Evolutionary conservation across 202 grass and related monocot genomes (phyloP).

Genomic region (Zoysia matrella): DNA sequence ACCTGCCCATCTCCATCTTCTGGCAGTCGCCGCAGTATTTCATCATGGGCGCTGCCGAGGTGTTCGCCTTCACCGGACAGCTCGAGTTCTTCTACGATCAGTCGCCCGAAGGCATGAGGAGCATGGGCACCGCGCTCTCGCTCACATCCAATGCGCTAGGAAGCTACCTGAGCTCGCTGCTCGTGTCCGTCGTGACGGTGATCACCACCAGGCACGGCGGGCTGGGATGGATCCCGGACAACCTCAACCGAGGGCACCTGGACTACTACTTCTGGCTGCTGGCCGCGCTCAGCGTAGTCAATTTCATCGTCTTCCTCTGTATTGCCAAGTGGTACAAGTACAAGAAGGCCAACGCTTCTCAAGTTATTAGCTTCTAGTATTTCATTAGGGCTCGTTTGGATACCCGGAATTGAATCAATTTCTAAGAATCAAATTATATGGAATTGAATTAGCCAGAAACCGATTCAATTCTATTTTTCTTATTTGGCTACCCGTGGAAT

Average conservation of each 20-base stretch:
- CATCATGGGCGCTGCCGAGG: conserved; percentile 49
- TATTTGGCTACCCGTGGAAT: no score
- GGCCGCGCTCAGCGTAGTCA: conserved; percentile 41
- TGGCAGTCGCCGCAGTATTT: conserved; percentile 73
- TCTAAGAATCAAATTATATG: no score
- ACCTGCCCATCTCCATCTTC: conserved; percentile 57
- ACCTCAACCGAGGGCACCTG: conserved; percentile 51
- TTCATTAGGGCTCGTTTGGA: no score
- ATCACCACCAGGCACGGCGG: conserved; percentile 46
- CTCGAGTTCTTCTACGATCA: conserved; percentile 21
- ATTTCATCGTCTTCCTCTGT: conserved; percentile 43
- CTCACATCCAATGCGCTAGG: conserved; percentile 50
- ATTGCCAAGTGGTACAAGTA: conserved; percentile 59
- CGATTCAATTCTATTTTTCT: no score
- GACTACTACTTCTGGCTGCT: conserved; percentile 70
- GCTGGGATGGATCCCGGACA: conserved; percentile 55
- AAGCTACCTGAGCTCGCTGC: conserved; percentile 50
- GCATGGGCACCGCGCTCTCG: conserved; percentile 59
- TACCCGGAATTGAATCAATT: no score
- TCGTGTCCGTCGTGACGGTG: conserved; percentile 40
- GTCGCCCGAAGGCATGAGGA: conserved; percentile 66
- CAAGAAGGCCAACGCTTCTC: conserved; percentile 22
- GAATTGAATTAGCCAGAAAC: no score
- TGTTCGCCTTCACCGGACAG: conserved; percentile 71
- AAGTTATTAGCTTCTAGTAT: neutral